Evolutionary conservation across 129 eudicot species (phyloP), one percentile per base, ranked within the genome.

Genomic region (Artemisia argyi): DNA sequence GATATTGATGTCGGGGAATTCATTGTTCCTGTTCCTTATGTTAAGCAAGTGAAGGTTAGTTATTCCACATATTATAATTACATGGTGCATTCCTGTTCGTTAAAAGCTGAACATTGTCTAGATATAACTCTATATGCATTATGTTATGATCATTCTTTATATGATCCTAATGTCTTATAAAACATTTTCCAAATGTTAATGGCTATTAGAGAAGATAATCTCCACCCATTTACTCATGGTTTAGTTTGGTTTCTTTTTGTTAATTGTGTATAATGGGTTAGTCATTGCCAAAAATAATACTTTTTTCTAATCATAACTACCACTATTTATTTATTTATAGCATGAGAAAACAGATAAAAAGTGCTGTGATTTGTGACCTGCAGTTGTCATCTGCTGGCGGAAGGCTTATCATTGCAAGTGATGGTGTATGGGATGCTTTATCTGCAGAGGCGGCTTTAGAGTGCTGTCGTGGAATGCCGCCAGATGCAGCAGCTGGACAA

Each of bases 351-450:
- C 11, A 49, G 46, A 39, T 39, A 39, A 39, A 39, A 7, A 32
- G n/a, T 63, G 4, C 15, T 39, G 8, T 16, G n/a, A 42, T 48
- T 47, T 73, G 50, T 73, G 14, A 71, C 66, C 14, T 81, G 81
- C 90, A 95, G 99, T 82, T 95, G 52, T 80, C 99, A 32, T 79
- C 97, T 30, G 80, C 85, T 14, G 99, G 99, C 55, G 99, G 99
- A 42, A 73, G 97, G 83, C 94, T 95, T 67, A 61, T 95, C 32
- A 78, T 95, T 73, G 84, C 97, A 61, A 95, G 99, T 61, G 99
- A 95, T 63, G 99, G 99, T 68, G 99, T 95, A 47, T 95, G 99
- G 99, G 99, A 95, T 74, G 93, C 97, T 67, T 49, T 95, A 79
- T 74, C 91, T 57, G 92, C 96, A 39, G 99, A 95, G 76, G 65